phyloP scores from a whole-genome alignment of 768 basidiomycete species.

The Glaciozyma antarctica region DNA sequence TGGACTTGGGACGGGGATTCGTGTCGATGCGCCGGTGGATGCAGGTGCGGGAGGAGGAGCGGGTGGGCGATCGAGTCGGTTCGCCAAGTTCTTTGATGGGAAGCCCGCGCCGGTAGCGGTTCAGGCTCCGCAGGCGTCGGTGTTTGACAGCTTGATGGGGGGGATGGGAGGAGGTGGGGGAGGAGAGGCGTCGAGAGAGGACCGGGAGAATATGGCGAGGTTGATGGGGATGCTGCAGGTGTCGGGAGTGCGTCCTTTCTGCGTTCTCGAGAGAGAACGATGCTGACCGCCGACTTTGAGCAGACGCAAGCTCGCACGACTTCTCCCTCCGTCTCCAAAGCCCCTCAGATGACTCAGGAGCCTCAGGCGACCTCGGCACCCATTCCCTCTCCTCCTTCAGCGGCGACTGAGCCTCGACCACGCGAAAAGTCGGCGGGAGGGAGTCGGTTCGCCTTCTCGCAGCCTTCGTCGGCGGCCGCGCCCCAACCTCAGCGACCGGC shows the following conservation, averaged over 20 bases:
- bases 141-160: slow-evolving; percentile 19
- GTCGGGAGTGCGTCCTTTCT: slow-evolving; percentile 3
- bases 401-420: not conserved
- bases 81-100: slow-evolving; percentile 32
- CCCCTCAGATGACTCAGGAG: not conserved
- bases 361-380: not conserved
- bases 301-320: not conserved
- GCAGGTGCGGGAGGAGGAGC: not conserved
- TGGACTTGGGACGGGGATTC: slow-evolving; percentile 10
- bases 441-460: slow-evolving; percentile 7
- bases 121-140: slow-evolving; percentile 11
- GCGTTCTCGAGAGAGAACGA: too few relatives aligned
- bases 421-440: not conserved
- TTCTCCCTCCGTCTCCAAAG: not conserved
- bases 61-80: slow-evolving; percentile 20
- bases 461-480: not conserved
- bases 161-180: not conserved
- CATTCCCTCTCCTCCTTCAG: not conserved
- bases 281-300: too few relatives aligned
- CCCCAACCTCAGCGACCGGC: not conserved
- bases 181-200: slow-evolving; percentile 23
- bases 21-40: not conserved
- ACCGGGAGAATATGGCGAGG: slow-evolving; percentile 24
- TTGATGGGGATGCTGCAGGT: slow-evolving; percentile 29
- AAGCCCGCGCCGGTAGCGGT: slow-evolving; percentile 1